phyloP scores from a whole-genome alignment of 2,329 filamentous ascomycete species.

The Fusarium mexicanum region DNA sequence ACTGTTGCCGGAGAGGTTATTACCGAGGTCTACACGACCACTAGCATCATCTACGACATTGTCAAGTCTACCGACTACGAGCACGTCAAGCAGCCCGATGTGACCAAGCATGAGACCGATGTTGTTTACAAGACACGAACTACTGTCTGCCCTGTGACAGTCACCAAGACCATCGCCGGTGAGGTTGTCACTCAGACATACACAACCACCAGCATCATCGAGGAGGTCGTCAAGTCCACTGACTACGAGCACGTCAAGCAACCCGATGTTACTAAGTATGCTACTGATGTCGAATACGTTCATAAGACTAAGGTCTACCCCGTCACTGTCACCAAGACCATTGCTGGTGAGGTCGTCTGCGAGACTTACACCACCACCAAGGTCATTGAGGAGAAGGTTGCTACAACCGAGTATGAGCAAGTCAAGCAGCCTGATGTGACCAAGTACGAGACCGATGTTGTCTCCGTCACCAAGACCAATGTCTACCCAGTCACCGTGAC shows the following conservation, averaged over 20 bases:
- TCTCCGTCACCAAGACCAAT: slow-evolving; percentile 54
- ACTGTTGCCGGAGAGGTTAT: slow-evolving; percentile 42
- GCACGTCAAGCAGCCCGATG: slow-evolving; percentile 50
- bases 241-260: slow-evolving; percentile 50
- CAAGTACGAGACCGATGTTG: slow-evolving; percentile 45
- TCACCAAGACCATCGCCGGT: slow-evolving; percentile 50
- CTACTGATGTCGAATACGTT: slow-evolving; percentile 50
- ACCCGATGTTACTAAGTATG: slow-evolving; percentile 50
- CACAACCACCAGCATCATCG: slow-evolving; percentile 46
- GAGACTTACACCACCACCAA: slow-evolving; percentile 42
- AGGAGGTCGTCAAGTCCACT: slow-evolving; percentile 46
- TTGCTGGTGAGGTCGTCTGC: slow-evolving; percentile 52
- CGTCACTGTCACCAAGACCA: slow-evolving; percentile 51
- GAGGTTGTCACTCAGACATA: slow-evolving; percentile 53
- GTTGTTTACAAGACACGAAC: slow-evolving; percentile 55
- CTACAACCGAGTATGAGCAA: slow-evolving; percentile 47
- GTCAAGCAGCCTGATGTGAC: slow-evolving; percentile 48
- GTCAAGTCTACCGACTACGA: slow-evolving; percentile 46
- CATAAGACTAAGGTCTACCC: slow-evolving; percentile 58
- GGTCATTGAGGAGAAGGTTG: slow-evolving; percentile 43
- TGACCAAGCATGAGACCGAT: slow-evolving; percentile 47
- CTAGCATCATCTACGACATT: slow-evolving; percentile 37
- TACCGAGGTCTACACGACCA: slow-evolving; percentile 45
- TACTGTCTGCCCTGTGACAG: slow-evolving; percentile 47
- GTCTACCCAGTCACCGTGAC: slow-evolving; percentile 55